A percentile compares a stretch with the other conserved stretches of the same genome.
These are phyloP conservation scores for Clitopilus passeckerianus DNA, from an alignment of 768 basidiomycete genomes.

Conservation along the genomic window DNA sequence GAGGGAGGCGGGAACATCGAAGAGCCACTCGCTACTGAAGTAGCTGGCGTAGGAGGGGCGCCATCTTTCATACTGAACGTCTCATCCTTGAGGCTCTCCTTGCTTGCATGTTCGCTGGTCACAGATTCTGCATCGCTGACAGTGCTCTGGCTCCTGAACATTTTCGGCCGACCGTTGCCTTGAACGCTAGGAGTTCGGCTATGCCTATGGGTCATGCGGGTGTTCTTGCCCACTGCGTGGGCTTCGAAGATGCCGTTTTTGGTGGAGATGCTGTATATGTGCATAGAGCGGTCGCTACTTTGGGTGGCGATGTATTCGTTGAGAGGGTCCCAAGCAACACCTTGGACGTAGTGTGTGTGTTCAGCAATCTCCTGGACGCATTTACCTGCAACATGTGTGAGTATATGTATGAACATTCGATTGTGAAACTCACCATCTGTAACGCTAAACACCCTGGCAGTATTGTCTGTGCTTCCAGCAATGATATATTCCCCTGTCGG, in stretches of 20 bases:
- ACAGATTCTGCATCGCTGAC: constrained; percentile 67
- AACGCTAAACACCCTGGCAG: constrained; percentile 77
- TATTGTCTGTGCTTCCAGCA: constrained; percentile 96
- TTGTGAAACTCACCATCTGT: constrained; percentile 52
- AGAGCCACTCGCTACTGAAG: constrained; percentile 65
- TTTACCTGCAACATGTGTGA: constrained; percentile 49
- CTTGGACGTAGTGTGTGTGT: constrained; percentile 96
- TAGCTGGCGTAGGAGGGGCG: constrained; percentile 57
- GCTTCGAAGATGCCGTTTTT: constrained; percentile 83
- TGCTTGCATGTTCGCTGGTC: constrained; percentile 39
- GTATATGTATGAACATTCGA: background rate
- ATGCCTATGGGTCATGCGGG: constrained; percentile 67
- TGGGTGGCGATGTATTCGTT: constrained; percentile 98
- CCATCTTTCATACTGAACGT: constrained; percentile 20
- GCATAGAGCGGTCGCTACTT: constrained; percentile 93
- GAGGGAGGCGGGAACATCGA: constrained; percentile 68
- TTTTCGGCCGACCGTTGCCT: constrained; percentile 46
- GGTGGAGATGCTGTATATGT: constrained; percentile 81
- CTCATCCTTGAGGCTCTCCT: background rate
- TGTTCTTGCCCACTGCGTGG: constrained; percentile 87
- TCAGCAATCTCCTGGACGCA: constrained; percentile 89
- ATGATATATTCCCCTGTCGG: constrained; percentile 92
- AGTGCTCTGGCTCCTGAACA: constrained; percentile 67
- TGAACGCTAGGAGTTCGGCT: constrained; percentile 65
- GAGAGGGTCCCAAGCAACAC: constrained; percentile 97